Conservation (phyloP, 179 eudicot genomes). For the Drosera spatulata region DNA sequence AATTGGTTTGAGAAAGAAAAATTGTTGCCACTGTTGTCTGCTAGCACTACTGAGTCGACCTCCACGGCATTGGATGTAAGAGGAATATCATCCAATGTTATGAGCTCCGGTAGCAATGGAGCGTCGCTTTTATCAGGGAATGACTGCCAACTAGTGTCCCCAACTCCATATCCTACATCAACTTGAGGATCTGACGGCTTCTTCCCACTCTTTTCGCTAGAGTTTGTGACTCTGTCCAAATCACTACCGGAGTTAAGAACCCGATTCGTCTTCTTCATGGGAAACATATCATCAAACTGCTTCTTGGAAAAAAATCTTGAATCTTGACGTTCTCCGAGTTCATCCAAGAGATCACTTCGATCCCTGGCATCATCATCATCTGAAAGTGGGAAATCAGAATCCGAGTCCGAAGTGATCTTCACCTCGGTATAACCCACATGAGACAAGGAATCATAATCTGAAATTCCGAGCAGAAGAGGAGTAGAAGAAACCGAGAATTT, state of each 20-base stretch:
- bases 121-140: constrained; percentile 12
- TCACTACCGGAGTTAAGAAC: constrained; percentile 10
- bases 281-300: constrained; percentile 11
- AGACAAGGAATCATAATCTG: constrained; percentile 26
- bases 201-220: no score
- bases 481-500: constrained; percentile 26
- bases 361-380: constrained; percentile 46
- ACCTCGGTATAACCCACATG: constrained; percentile 55
- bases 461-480: constrained; percentile 20
- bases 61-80: constrained; percentile 15
- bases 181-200: constrained; percentile 13
- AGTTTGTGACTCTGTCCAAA: constrained; percentile 11
- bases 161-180: constrained; percentile 13
- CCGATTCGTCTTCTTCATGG: constrained; percentile 15
- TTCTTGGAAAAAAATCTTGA: constrained; percentile 14
- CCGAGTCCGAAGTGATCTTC: constrained; percentile 56
- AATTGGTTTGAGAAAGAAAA: constrained; percentile 8
- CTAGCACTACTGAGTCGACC: constrained; percentile 9
- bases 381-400: constrained; percentile 48
- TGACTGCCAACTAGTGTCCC: constrained; percentile 31
- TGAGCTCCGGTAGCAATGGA: constrained; percentile 18
- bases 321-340: constrained; percentile 6
- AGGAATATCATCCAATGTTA: constrained; percentile 27
- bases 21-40: constrained; percentile 9
- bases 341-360: constrained; percentile 10